Evolutionary conservation across 2,329 filamentous ascomycete genomes (phyloP).

Genomic region (Fusarium sp.): DNA sequence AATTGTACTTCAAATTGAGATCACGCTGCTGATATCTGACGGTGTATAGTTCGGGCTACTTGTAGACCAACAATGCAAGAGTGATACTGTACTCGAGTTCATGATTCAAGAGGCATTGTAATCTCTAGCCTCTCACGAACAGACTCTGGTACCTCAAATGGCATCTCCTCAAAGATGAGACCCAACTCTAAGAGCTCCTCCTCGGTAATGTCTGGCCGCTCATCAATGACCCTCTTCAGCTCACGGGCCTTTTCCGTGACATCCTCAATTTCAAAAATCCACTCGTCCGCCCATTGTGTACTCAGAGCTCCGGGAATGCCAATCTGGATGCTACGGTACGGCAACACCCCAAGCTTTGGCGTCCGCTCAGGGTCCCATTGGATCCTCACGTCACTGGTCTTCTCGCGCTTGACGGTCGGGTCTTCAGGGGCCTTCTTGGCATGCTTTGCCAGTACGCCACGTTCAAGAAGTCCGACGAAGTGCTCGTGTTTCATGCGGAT

Average conservation of each 20-base stretch:
- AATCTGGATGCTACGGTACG: constrained; percentile 70
- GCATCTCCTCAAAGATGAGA: constrained; percentile 58
- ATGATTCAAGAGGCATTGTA: constrained; percentile 14
- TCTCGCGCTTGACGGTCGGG: constrained; percentile 37
- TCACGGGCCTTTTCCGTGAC: constrained; percentile 64
- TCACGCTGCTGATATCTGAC: background rate
- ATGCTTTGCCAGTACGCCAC: constrained; percentile 49
- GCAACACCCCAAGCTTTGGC: constrained; percentile 56
- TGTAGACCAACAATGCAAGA: background rate
- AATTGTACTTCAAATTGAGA: background rate
- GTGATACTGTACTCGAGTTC: too few species aligned
- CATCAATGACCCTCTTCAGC: constrained; percentile 60
- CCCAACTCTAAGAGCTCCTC: constrained; percentile 52
- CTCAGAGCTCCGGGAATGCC: constrained; percentile 64
- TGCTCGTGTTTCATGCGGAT: constrained; percentile 63
- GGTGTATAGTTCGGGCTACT: background rate
- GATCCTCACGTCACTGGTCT: constrained; percentile 58
- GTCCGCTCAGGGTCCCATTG: constrained; percentile 74
- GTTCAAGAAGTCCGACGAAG: constrained; percentile 61
- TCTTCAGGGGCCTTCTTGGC: background rate
- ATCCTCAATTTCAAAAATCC: constrained; percentile 68
- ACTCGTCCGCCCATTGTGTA: constrained; percentile 59
- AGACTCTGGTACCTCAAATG: constrained; percentile 55
- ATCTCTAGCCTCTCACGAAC: constrained; percentile 50
- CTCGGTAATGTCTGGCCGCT: constrained; percentile 48